These are phyloP conservation scores for Cystobasidiaceae sp. DNA, from an alignment of 1,284 basidiomycete species.

Conservation along the genomic window DNA sequence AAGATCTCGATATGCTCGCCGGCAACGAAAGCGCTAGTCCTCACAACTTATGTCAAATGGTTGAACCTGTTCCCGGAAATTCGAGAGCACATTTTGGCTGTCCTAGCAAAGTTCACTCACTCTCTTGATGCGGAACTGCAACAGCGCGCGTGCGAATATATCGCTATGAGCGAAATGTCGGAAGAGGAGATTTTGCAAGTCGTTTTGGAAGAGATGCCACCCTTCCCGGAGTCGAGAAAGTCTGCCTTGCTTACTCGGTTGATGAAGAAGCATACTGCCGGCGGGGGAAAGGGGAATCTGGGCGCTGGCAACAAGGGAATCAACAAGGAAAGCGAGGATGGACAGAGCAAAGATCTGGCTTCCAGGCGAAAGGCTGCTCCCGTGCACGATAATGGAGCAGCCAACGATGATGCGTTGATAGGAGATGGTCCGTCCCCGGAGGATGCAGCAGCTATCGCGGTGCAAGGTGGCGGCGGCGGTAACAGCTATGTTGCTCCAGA, in stretches of 20 bases:
- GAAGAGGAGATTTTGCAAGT: constrained; percentile 88
- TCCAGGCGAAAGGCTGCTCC: constrained; percentile 41
- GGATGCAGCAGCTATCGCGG: constrained; percentile 7
- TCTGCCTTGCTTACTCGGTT: constrained; percentile 80
- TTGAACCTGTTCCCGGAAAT: constrained; percentile 99
- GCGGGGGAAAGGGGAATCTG: constrained; percentile 47
- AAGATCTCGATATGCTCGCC: constrained; percentile 94
- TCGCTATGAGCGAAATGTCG: constrained; percentile 73
- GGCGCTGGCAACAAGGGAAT: constrained; percentile 51
- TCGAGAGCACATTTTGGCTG: constrained; percentile 83
- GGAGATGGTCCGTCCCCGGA: constrained; percentile 5
- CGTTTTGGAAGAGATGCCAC: constrained; percentile 98
- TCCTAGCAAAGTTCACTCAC: constrained; percentile 95
- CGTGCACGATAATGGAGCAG: not conserved
- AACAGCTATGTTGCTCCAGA: constrained; percentile 43
- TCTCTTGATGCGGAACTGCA: constrained; percentile 95
- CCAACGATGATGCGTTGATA: not conserved
- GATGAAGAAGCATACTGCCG: constrained; percentile 64
- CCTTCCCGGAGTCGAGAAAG: constrained; percentile 82
- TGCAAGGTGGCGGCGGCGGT: not conserved
- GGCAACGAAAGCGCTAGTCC: constrained; percentile 80
- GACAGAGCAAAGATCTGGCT: constrained; percentile 53
- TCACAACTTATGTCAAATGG: constrained; percentile 99
- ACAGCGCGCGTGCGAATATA: constrained; percentile 96
- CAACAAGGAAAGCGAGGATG: constrained; percentile 65